Base-by-base conservation (phyloP, 176 grass and related monocot species). In the Cenchrus purpureus region DNA sequence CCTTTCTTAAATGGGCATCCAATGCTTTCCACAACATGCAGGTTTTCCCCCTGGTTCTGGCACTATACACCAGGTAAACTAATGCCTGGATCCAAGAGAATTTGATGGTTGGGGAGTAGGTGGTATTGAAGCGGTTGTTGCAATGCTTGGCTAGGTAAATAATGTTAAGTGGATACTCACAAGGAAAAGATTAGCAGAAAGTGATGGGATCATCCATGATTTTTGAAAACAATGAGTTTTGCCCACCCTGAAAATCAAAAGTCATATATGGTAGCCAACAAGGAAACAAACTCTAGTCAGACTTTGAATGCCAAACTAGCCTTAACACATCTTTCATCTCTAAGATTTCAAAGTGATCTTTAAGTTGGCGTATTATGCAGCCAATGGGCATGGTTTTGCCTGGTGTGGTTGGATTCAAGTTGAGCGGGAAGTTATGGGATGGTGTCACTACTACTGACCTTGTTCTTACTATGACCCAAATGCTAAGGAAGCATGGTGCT, bases 351-450 rank as follows among this genome's bases (percentile, higher is more conserved):
- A 64, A 28, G 63, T 83, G 56, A 71, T 40, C 65, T 28, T 31
- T 90, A 61, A 51, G 16, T 76, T 63, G 57, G 4, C 62, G 14
- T 85, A 74, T 12, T 76, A 78, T 82, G 91, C 91, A 97, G 91
- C 94, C 94, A 16, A 97, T 97, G 94, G 88, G 94, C 85, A 97
- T 97, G 94, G 89, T 97, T 60, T 89, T 97, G 52, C 94, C 91
- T 25, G 94, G 89, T 75, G 94, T 97, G n/a, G 82, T 97, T 71
- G 94, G 94, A 57, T 97, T 97, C 79, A 93, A 93, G 58, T 81
- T 97, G 69, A 77, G 79, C 57, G 94, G 94, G 25, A 92, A 93
- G 64, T 76, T 94, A 68, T 48, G 54, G 61, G 68, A 78, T 75
- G 94, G 89, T 82, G 85, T 97, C 58, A 97, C 91, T 48, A 90